These are phyloP conservation scores for Mycena rebaudengoi DNA, from an alignment of 768 basidiomycete species.

Conservation along the genomic window DNA sequence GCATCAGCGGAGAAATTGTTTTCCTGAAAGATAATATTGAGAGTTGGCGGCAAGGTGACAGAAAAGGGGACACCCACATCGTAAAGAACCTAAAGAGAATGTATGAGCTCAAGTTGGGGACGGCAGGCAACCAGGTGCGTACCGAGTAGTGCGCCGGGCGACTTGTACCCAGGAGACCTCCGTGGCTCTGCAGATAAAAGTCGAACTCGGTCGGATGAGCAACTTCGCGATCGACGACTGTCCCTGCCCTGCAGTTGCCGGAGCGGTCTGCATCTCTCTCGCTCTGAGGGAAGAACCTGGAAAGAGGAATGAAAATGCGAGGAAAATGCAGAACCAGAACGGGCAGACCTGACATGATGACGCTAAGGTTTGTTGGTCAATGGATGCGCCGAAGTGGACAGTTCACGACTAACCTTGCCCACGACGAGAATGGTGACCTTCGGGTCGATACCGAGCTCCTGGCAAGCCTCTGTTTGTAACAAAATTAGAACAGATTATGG, in stretches of 20 bases:
- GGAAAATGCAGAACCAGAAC: background rate
- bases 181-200: constrained; percentile 66
- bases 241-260: constrained; percentile 66
- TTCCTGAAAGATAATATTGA: constrained; percentile 36
- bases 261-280: constrained; percentile 53
- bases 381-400: too few relatives aligned
- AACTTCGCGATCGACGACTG: constrained; percentile 64
- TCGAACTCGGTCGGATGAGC: constrained; percentile 65
- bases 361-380: background rate
- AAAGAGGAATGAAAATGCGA: background rate
- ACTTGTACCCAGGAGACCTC: constrained; percentile 67
- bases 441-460: constrained; percentile 60
- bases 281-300: constrained; percentile 56
- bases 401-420: constrained; percentile 5
- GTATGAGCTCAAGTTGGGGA: too few relatives aligned
- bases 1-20: constrained; percentile 68
- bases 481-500: constrained; percentile 1
- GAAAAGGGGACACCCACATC: constrained; percentile 30
- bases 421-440: constrained; percentile 83
- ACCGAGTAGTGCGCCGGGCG: constrained; percentile 21
- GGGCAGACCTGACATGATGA: constrained; percentile 39
- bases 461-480: constrained; percentile 63
- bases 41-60: background rate
- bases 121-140: too few relatives aligned
- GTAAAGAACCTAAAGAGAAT: too few relatives aligned